Evolutionary conservation across 306 rosid genomes (phyloP), one percentile per base, ranked within the genome.

Genomic region (Senna siamea): DNA sequence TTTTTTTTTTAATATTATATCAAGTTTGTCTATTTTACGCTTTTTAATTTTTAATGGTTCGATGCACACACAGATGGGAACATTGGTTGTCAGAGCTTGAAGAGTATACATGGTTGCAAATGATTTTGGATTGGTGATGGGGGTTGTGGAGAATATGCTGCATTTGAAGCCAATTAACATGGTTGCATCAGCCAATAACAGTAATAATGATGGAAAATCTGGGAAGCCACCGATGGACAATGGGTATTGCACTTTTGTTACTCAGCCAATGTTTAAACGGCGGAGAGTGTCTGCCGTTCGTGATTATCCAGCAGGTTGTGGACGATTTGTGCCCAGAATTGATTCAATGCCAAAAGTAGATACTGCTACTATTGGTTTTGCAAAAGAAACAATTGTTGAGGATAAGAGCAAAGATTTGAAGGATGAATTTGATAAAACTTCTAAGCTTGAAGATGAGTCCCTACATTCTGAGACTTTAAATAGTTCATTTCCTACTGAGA

Each of bases 241-340:
- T 71, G 88, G 89, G 4, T 76, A 44, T 46, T 63, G 78, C 59
- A 78, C 60, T 76, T 67, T 65, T 23, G 61, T 14, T 17, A 17
- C 52, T 23, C 56, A 22, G 26, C 72, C 81, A 8, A 55, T 72
- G 80, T 84, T 63, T 73, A 89, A 87, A 78, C 71, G 77, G 48
- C 89, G 87, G 14, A 79, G 51, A 73, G 75, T 86, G 72, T 89
- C 86, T 30, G 90, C 92, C 6, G n/a, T 84, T 82, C 97, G 96
- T 2, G 91, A 91, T 78, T 94, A 76, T 70, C 97, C 98, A 1
- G 83, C 74, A 1, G 91, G 85, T 9, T 94, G 98, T 83, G 98
- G 98, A 73, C 86, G 78, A 6, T 12, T 9, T 78, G 78, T 52
- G 59, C 71, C 59, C 9, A 65, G 48, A 56, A 76, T 62, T 63